These are phyloP conservation scores for Cryptomeria japonica DNA, from an alignment of 75 land plant genomes.

Conservation along the genomic window DNA sequence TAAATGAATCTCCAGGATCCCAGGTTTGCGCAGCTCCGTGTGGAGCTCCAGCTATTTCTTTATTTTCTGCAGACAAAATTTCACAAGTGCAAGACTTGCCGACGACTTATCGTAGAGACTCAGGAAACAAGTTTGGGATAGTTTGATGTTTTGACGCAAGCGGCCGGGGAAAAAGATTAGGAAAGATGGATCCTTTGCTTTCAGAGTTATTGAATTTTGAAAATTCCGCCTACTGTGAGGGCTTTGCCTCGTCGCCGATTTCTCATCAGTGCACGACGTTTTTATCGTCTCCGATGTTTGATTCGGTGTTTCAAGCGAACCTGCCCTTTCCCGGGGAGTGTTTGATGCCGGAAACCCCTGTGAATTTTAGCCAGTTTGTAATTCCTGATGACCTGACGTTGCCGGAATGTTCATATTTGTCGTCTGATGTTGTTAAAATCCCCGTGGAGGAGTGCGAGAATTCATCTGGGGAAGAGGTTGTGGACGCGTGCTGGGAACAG, in stretches of 20 bases:
- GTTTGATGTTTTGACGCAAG: not conserved
- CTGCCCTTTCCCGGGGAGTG: not conserved
- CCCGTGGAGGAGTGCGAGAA: not conserved
- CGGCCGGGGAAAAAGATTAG: not conserved
- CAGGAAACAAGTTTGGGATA: not conserved
- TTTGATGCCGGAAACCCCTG: not conserved
- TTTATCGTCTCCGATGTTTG: not conserved
- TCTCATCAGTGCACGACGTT: not conserved
- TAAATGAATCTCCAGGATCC: conserved; percentile 3
- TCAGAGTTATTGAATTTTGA: conserved; percentile 9
- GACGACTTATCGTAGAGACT: not conserved
- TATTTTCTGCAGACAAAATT: not conserved
- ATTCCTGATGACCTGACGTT: not conserved
- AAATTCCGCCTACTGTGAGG: not conserved
- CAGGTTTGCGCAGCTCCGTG: not conserved
- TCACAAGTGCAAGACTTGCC: not conserved
- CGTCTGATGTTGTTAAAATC: not conserved
- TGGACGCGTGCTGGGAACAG: not conserved
- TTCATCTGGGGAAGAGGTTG: not conserved
- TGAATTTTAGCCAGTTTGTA: not conserved
- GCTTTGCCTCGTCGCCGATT: not conserved
- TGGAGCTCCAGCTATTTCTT: not conserved
- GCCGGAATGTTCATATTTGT: not conserved
- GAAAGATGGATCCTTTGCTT: conserved; percentile 7
- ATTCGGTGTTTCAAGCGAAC: not conserved